Evolutionary conservation across 805 yeast genomes (phyloP), one percentile per base, ranked within the genome.

Genomic region (Spathaspora girioi): DNA sequence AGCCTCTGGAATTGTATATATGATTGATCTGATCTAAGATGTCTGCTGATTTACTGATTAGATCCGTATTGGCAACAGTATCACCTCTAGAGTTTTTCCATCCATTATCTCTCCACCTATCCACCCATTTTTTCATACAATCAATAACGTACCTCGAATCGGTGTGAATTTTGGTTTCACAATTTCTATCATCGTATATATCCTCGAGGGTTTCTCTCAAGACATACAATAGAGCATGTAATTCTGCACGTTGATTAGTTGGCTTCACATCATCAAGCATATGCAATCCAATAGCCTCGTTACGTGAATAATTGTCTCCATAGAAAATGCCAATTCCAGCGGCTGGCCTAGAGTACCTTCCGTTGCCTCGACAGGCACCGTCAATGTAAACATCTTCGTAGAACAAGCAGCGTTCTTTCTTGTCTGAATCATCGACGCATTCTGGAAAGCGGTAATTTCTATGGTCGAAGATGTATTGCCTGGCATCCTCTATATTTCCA

Each of bases 241-340:
- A 76, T 66, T 92, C 97, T 1, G 96, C 94, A 42, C 89, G 69
- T 56, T 88, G 92, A 59, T 90, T 91, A 1, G 96, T 89, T 35
- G 84, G 90, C 1, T 53, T 19, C 3, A 15, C 11, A 43, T 56
- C 50, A 35, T 66, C 67, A 27, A 64, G 63, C 5, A 45, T 52
- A 2, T 60, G 60, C 23, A 89, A 69, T 0, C 84, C 80, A 5
- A 73, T 80, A 0, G 85, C 72, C 8, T 73, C 69, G 62, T 87
- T 87, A 46, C 86, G 66, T 1, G 74, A 52, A 58, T 84, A 86
- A 38, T 65, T 60, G 0, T 57, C 68, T 0, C 90, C 92, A 63
- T 78, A 89, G 62, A 70, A 89, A 0, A 87, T 87, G 20, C 97
- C 97, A 59, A 79, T 82, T 0, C 97, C 97, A 0, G 86, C 83